phyloP scores from a whole-genome alignment of 331 rosid species.

The Dryas integrifolia region DNA sequence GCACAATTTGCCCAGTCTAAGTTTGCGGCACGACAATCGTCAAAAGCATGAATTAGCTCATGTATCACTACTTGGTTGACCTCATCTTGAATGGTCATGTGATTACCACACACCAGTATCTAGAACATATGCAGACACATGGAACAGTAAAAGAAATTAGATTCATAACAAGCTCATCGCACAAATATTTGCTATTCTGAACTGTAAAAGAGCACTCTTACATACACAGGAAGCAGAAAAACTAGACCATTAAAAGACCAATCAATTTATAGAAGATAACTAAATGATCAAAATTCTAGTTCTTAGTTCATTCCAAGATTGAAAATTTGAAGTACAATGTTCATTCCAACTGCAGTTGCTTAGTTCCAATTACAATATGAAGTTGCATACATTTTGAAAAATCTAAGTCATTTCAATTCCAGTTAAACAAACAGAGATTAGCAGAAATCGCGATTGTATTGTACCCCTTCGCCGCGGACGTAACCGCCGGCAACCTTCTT shows the following conservation, averaged over 20 bases:
- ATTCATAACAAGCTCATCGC: background rate
- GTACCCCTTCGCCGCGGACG: constrained; percentile 65
- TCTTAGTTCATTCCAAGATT: background rate
- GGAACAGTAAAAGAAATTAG: constrained; percentile 15
- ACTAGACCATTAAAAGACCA: background rate
- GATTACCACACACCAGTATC: constrained; percentile 71
- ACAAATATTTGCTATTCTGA: background rate
- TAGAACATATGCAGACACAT: constrained; percentile 25
- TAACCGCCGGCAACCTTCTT: constrained; percentile 51
- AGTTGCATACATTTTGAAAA: background rate
- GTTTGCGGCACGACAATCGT: constrained; percentile 80
- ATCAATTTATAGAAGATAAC: background rate
- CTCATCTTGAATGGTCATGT: constrained; percentile 58
- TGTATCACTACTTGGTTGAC: constrained; percentile 73
- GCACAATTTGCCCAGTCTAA: constrained; percentile 82
- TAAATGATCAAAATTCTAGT: background rate
- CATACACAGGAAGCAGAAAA: background rate
- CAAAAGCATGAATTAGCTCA: constrained; percentile 82
- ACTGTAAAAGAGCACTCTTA: background rate
- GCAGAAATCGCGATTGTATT: background rate
- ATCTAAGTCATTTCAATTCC: background rate
- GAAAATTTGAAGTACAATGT: background rate
- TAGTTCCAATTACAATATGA: background rate
- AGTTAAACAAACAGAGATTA: background rate
- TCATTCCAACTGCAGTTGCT: background rate